Evolutionary conservation across 257 asterid genomes (phyloP).

Genomic region (Capsicum baccatum): DNA sequence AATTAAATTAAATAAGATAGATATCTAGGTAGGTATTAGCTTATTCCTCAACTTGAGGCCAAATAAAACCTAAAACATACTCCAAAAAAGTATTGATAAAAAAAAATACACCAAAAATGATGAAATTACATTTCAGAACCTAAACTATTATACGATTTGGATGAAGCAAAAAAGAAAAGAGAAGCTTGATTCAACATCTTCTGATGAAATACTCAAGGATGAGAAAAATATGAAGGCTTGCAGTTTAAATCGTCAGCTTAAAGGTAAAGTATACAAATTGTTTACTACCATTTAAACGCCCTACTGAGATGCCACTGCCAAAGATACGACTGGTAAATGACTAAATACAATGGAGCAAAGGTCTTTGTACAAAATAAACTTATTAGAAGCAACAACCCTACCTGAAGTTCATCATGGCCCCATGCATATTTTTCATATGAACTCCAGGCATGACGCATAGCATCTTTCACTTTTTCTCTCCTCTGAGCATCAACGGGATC

Average conservation of each 20-base stretch:
- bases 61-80: not conserved
- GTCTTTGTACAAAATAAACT: not conserved
- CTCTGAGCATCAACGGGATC: slow-evolving; percentile 67
- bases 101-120: not conserved
- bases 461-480: slow-evolving; percentile 87
- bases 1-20: not conserved
- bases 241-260: slow-evolving; percentile 9
- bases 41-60: not conserved
- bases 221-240: not conserved
- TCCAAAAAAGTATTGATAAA: not conserved
- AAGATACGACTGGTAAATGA: slow-evolving; percentile 3
- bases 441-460: slow-evolving; percentile 97
- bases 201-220: not conserved
- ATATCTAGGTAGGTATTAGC: not conserved
- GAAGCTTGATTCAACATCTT: slow-evolving; percentile 19
- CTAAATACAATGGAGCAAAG: not conserved
- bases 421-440: slow-evolving; percentile 97
- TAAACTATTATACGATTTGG: not conserved
- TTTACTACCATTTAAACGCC: not conserved
- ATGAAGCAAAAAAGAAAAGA: not conserved
- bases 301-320: slow-evolving; percentile 3
- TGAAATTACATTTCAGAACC: slow-evolving; percentile 16
- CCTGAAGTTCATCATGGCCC: slow-evolving; percentile 99
- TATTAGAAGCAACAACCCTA: slow-evolving; percentile 31
- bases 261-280: not conserved